Percentiles rank a stretch among this genome's conserved stretches.
phyloP scores from a whole-genome alignment of 306 rosid species.

The Spatholobus suberectus region DNA sequence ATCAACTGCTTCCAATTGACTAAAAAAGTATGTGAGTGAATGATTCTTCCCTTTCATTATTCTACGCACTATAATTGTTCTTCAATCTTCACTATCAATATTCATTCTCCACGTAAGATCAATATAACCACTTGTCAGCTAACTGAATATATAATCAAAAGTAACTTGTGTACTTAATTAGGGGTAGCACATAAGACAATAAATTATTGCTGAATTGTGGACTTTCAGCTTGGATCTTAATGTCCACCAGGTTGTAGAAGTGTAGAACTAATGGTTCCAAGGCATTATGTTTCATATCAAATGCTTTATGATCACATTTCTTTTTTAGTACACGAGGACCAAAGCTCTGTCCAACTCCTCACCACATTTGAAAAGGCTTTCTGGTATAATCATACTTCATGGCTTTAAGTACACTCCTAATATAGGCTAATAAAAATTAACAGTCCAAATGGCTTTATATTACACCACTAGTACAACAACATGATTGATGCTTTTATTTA shows the following conservation, averaged over 20 bases:
- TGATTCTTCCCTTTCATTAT: slow-evolving; percentile 36
- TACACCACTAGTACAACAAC: slow-evolving; percentile 25
- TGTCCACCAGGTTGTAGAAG: slow-evolving; percentile 31
- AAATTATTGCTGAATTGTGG: slow-evolving; percentile 38
- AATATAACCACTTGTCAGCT: slow-evolving; percentile 26
- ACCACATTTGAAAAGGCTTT: slow-evolving; percentile 18
- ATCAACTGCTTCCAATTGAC: slow-evolving; percentile 57
- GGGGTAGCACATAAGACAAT: slow-evolving; percentile 30
- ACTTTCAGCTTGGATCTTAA: slow-evolving; percentile 39
- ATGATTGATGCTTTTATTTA: slow-evolving; percentile 34
- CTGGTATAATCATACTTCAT: slow-evolving; percentile 17
- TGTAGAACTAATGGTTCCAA: slow-evolving; percentile 27
- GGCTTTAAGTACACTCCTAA: neutral
- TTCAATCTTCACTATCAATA: slow-evolving; percentile 7
- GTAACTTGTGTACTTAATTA: slow-evolving; percentile 37
- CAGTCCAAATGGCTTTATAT: slow-evolving; percentile 16
- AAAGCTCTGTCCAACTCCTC: neutral
- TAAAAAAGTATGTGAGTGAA: slow-evolving; percentile 14
- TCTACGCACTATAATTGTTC: slow-evolving; percentile 29
- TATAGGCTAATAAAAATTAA: neutral
- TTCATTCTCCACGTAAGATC: slow-evolving; percentile 28
- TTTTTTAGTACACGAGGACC: slow-evolving; percentile 13
- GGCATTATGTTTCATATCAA: slow-evolving; percentile 38
- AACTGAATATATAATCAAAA: slow-evolving; percentile 27
- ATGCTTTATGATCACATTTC: slow-evolving; percentile 36